These are phyloP conservation scores for Kregervanrija delftensis DNA, from an alignment of 805 yeast genomes.

Conservation along the genomic window DNA sequence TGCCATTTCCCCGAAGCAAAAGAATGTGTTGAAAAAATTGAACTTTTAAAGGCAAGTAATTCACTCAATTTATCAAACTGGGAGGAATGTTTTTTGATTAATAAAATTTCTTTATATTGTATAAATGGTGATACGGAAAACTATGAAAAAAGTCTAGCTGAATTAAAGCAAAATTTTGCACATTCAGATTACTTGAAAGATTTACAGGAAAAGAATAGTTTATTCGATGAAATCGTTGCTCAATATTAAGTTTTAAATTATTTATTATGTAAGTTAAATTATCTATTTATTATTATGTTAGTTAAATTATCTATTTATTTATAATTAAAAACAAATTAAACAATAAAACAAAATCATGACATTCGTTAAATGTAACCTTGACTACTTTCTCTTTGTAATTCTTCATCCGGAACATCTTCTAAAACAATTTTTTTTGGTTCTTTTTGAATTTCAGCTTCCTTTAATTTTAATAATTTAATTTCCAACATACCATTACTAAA, in stretches of 20 bases:
- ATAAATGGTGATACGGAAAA: constrained; percentile 36
- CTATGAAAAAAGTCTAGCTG: constrained; percentile 18
- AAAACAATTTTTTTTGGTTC: constrained; percentile 19
- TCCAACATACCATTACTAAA: constrained; percentile 49
- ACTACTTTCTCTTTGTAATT: constrained; percentile 20
- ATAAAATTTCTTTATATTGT: constrained; percentile 56
- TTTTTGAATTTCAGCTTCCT: constrained; percentile 10
- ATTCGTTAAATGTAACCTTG: constrained; percentile 2
- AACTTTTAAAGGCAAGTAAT: constrained; percentile 11
- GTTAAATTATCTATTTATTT: no score
- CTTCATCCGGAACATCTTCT: constrained; percentile 27
- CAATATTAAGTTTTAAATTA: constrained; percentile 1
- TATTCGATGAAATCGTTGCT: constrained; percentile 64
- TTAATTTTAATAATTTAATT: constrained; percentile 41
- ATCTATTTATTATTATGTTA: no score
- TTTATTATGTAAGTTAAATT: no score
- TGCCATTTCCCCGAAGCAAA: constrained; percentile 78
- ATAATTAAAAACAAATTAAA: no score
- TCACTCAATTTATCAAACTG: constrained; percentile 11
- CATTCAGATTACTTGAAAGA: constrained; percentile 46
- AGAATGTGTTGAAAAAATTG: constrained; percentile 46
- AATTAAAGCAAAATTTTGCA: constrained; percentile 42
- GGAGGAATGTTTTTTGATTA: constrained; percentile 48
- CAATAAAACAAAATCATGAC: no score
- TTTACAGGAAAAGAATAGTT: constrained; percentile 48